These are phyloP conservation scores for Phytophthora boehmeriae DNA, from an alignment of 352 stramenopile genomes.

Conservation along the genomic window DNA sequence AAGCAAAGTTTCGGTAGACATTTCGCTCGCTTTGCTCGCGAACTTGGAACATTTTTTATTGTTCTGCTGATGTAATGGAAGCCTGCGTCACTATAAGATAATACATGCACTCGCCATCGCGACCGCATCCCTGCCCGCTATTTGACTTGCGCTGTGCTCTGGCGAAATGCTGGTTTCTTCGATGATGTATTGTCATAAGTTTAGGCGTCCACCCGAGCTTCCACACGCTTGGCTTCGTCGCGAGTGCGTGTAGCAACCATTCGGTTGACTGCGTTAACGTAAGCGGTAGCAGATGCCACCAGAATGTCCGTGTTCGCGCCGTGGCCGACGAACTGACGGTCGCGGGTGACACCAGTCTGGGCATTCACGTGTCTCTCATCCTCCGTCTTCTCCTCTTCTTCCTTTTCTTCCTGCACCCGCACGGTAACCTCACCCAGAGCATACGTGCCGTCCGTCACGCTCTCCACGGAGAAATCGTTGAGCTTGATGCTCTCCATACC, in stretches of 20 bases:
- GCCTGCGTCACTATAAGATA: slow-evolving; percentile 38
- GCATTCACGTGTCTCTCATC: slow-evolving; percentile 83
- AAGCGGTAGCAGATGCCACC: slow-evolving; percentile 86
- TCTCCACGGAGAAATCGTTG: slow-evolving; percentile 89
- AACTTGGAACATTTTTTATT: slow-evolving; percentile 27
- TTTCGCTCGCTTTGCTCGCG: slow-evolving; percentile 21
- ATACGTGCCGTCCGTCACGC: slow-evolving; percentile 87
- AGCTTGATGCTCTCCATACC: slow-evolving; percentile 82
- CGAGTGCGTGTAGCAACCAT: slow-evolving; percentile 65
- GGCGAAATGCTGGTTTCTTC: slow-evolving; percentile 18
- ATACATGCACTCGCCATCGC: slow-evolving; percentile 33
- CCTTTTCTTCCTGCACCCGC: slow-evolving; percentile 72
- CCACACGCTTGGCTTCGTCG: slow-evolving; percentile 25
- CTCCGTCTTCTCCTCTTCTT: slow-evolving; percentile 52
- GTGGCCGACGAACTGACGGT: slow-evolving; percentile 89
- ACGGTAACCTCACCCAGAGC: slow-evolving; percentile 89
- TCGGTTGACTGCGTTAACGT: slow-evolving; percentile 90
- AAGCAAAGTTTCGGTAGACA: slow-evolving; percentile 23
- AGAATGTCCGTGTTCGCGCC: slow-evolving; percentile 91
- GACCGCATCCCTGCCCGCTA: neutral
- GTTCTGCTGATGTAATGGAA: slow-evolving; percentile 23
- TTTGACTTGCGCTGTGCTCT: slow-evolving; percentile 5
- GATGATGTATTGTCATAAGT: slow-evolving; percentile 35
- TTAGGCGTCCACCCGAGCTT: slow-evolving; percentile 46
- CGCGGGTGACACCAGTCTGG: slow-evolving; percentile 80